Percentiles rank a stretch among this genome's conserved stretches.
These are phyloP conservation scores for Penicillium sp. DNA, from an alignment of 2,329 filamentous ascomycete genomes.

Conservation along the genomic window DNA sequence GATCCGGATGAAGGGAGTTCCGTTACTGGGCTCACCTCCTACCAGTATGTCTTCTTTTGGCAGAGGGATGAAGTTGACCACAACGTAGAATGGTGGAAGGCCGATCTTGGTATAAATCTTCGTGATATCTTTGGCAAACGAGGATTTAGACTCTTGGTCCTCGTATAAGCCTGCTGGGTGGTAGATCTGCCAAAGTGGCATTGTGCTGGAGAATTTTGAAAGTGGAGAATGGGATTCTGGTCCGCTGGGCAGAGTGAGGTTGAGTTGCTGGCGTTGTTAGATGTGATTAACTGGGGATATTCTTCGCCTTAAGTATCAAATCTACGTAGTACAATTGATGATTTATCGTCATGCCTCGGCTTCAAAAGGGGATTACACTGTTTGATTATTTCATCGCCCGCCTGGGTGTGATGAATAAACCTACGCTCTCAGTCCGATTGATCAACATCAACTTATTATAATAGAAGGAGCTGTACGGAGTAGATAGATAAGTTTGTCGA, in stretches of 20 bases:
- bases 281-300: too few species aligned
- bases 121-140: conserved; percentile 27
- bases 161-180: conserved; percentile 16
- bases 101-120: conserved; percentile 24
- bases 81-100: conserved; percentile 33
- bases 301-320: too few species aligned
- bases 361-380: too few species aligned
- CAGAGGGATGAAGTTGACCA: conserved; percentile 26
- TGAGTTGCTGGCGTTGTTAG: neutral
- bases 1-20: conserved; percentile 20
- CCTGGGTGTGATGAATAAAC: too few species aligned
- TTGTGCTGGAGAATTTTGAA: neutral
- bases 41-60: conserved; percentile 13
- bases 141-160: conserved; percentile 11
- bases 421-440: too few species aligned
- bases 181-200: conserved; percentile 25
- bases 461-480: too few species aligned
- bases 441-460: too few species aligned
- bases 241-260: neutral
- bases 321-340: too few species aligned
- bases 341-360: too few species aligned
- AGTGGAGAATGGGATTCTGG: neutral
- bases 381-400: too few species aligned
- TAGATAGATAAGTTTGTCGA: too few species aligned
- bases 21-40: neutral